Evolutionary conservation across 257 asterid genomes (phyloP).

Genomic region (Anisodus tanguticus): DNA sequence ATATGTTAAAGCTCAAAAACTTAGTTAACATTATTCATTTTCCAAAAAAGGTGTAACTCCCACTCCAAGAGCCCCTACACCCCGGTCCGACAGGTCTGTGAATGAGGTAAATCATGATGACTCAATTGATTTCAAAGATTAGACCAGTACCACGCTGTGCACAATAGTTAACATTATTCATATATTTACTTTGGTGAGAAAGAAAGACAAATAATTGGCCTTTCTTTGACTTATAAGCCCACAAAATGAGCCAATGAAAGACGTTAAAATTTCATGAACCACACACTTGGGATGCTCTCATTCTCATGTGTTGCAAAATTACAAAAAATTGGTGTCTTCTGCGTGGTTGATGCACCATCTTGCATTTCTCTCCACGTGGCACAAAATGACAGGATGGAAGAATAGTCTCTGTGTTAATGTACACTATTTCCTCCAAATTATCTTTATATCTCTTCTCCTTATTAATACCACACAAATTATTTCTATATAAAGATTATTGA

Average conservation of each 20-base stretch:
- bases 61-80: too few species aligned
- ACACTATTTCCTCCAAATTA: not conserved
- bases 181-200: not conserved
- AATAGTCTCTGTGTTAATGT: not conserved
- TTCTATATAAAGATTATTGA: not conserved
- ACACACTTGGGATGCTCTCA: not conserved
- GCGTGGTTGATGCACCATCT: slow-evolving; percentile 35
- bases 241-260: not conserved
- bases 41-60: too few species aligned
- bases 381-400: slow-evolving; percentile 35
- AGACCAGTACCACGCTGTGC: too few species aligned
- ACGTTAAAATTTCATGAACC: slow-evolving; percentile 4
- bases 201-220: not conserved
- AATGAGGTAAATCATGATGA: too few species aligned
- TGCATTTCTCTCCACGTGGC: slow-evolving; percentile 38
- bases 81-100: too few species aligned
- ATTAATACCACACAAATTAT: not conserved
- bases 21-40: too few species aligned
- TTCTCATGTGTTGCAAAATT: not conserved
- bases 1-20: not conserved
- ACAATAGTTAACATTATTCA: not conserved
- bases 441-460: not conserved
- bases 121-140: too few species aligned
- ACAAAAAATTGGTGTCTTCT: not conserved
- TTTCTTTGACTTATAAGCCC: slow-evolving; percentile 9